Base-by-base conservation (phyloP, 2,329 filamentous ascomycete genomes). In the Curvularia hawaiiensis region DNA sequence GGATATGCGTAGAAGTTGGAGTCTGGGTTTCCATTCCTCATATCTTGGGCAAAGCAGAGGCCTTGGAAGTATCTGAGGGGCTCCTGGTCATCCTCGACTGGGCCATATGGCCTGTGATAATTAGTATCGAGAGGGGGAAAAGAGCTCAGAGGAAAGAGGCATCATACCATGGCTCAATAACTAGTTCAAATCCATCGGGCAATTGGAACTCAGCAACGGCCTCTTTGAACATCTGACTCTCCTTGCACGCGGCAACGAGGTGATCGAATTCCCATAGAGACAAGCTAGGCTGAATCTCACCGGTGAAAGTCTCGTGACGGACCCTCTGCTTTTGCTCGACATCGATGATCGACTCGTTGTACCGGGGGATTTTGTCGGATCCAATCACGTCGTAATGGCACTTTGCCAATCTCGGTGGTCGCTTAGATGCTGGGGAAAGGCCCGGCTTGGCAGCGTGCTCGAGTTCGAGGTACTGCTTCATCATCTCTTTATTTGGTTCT, bases 351-450 rank as follows among this genome's bases (percentile, higher is more conserved):
- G 83, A 80, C 63, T 87, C 84, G 43, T 83, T 78, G 61, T 84
- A 87, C 51, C 81, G 79, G 6, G 82, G 81, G 7, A 82, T 74
- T 41, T 79, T 81, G 41, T 84, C 80, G 5, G 71, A 65, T 1
- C 82, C 81, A 55, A 85, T 80, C 48, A 86, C 79, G 71, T 83
- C 84, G 74, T 86, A 88, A 61, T 83, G 79, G 33, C 82, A 81
- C 44, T 81, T 78, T 2, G 83, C 84, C 49, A 83, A 66, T 30
- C 84, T 78, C 8, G 79, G 75, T 14, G 82, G 83, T 2, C 78
- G 74, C 14, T 78, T 78, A 2, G 78, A 79, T 3, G 67, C 62
- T 20, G 77, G 76, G 52, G 71, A 77, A n/a, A 70, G 63, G 41
- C 71, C 72, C 6, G 77, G 72, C 30, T 53, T 66, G 45, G 74